phyloP scores from a whole-genome alignment of 1,284 basidiomycete species.

The Ustilago bromivora region DNA sequence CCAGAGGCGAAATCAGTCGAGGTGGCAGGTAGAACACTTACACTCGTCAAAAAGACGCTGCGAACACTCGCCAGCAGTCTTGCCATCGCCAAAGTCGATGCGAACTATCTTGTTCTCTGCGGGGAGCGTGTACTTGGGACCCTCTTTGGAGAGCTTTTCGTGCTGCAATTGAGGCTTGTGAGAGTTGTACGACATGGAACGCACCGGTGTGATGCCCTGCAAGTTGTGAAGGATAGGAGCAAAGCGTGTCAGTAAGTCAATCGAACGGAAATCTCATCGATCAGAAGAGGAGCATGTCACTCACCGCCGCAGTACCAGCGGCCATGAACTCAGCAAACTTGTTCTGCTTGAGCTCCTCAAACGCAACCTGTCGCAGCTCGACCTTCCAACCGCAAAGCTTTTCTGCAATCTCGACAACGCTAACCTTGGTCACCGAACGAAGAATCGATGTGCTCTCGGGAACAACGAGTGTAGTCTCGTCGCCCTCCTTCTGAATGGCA shows the following conservation, averaged over 20 bases:
- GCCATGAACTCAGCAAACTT: conserved; percentile 63
- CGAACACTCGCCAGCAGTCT: conserved; percentile 63
- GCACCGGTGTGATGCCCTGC: conserved; percentile 67
- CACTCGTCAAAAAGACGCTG: conserved; percentile 49
- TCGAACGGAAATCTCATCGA: not conserved
- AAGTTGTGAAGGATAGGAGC: not conserved
- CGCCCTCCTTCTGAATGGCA: conserved; percentile 53
- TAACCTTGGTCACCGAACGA: conserved; percentile 57
- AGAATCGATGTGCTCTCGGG: conserved; percentile 57
- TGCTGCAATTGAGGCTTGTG: conserved; percentile 46
- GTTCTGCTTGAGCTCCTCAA: conserved; percentile 56
- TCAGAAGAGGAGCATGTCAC: not conserved
- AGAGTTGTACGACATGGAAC: conserved; percentile 68
- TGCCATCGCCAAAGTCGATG: conserved; percentile 68
- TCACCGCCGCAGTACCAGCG: conserved; percentile 63
- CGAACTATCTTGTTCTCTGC: conserved; percentile 57
- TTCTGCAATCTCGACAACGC: conserved; percentile 64
- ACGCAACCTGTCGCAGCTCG: conserved; percentile 65
- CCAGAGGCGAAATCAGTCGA: not conserved
- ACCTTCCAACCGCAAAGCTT: conserved; percentile 68
- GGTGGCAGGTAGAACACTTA: conserved; percentile 17
- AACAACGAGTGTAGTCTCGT: conserved; percentile 44
- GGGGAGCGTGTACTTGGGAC: conserved; percentile 50
- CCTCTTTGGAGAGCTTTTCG: conserved; percentile 40
- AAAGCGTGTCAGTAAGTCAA: not conserved